Percentiles rank a stretch among this genome's conserved stretches.
These are phyloP conservation scores for Triangularia verruculosa DNA, from an alignment of 2,329 filamentous ascomycete genomes.

Conservation along the genomic window DNA sequence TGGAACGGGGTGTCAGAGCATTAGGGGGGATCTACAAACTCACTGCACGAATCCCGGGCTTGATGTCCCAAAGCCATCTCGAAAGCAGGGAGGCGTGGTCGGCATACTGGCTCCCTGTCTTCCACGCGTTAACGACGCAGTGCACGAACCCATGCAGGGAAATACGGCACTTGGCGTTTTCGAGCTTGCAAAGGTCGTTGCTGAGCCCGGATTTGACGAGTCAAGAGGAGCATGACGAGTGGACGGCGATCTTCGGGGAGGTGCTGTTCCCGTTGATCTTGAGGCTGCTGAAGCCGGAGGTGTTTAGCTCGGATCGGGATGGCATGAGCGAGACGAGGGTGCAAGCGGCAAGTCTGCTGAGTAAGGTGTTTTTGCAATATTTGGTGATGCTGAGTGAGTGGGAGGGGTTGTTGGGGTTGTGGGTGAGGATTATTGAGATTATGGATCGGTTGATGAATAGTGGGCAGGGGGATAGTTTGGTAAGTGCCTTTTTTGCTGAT, in stretches of 20 bases:
- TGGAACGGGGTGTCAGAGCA: slow-evolving; percentile 75
- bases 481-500: slow-evolving; percentile 50
- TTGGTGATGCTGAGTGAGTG: slow-evolving; percentile 79
- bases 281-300: slow-evolving; percentile 85
- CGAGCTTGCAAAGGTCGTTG: slow-evolving; percentile 78
- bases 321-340: slow-evolving; percentile 97
- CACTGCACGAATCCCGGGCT: slow-evolving; percentile 74
- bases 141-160: slow-evolving; percentile 94
- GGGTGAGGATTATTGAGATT: slow-evolving; percentile 87
- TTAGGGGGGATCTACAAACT: slow-evolving; percentile 79
- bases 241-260: slow-evolving; percentile 92
- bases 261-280: slow-evolving; percentile 90
- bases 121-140: slow-evolving; percentile 82
- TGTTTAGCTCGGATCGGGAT: slow-evolving; percentile 83
- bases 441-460: slow-evolving; percentile 97
- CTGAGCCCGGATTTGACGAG: slow-evolving; percentile 80
- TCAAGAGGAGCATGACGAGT: slow-evolving; percentile 75
- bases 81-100: slow-evolving; percentile 91
- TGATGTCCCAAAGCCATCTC: slow-evolving; percentile 91
- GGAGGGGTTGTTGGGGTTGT: slow-evolving; percentile 86
- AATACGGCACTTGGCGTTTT: slow-evolving; percentile 84
- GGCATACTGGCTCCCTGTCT: slow-evolving; percentile 95
- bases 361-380: slow-evolving; percentile 95
- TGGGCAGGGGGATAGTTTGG: slow-evolving; percentile 83
- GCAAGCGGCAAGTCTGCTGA: slow-evolving; percentile 84